These are phyloP conservation scores for Pyricularia sp. DNA, from an alignment of 2,329 filamentous ascomycete genomes.

Conservation along the genomic window DNA sequence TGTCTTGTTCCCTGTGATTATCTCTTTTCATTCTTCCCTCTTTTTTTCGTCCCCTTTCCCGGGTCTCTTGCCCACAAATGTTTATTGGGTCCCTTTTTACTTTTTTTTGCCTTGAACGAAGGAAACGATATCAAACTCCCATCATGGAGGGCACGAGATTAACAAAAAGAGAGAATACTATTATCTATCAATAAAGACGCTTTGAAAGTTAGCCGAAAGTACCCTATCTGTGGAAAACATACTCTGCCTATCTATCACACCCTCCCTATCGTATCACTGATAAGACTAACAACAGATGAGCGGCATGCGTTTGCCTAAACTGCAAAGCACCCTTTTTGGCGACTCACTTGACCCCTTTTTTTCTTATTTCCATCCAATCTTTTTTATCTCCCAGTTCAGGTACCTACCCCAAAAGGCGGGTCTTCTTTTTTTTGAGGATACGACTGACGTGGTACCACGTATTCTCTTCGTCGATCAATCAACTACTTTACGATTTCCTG, in stretches of 20 bases:
- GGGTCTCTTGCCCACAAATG: not conserved
- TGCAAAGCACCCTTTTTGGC: not conserved
- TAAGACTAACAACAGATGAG: not conserved
- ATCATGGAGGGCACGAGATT: not conserved
- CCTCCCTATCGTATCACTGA: not conserved
- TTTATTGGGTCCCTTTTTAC: not conserved
- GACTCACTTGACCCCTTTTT: not conserved
- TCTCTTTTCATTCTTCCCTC: not conserved
- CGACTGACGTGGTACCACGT: not conserved
- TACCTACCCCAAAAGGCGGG: not conserved
- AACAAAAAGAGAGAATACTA: not conserved
- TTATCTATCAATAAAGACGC: too few relatives aligned
- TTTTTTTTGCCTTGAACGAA: not conserved
- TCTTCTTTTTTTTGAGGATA: not conserved
- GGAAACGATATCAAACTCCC: not conserved
- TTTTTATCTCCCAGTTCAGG: not conserved
- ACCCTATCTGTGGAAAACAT: not conserved
- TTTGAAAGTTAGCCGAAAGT: not conserved
- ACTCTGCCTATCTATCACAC: not conserved
- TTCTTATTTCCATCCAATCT: too few relatives aligned
- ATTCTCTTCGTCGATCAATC: not conserved
- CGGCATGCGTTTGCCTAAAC: not conserved
- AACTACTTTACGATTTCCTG: not conserved
- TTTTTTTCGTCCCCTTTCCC: not conserved
- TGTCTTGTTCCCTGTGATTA: slow-evolving; percentile 2